Evolutionary conservation across 768 basidiomycete genomes (phyloP).

Genomic region (Myochromella boudieri): DNA sequence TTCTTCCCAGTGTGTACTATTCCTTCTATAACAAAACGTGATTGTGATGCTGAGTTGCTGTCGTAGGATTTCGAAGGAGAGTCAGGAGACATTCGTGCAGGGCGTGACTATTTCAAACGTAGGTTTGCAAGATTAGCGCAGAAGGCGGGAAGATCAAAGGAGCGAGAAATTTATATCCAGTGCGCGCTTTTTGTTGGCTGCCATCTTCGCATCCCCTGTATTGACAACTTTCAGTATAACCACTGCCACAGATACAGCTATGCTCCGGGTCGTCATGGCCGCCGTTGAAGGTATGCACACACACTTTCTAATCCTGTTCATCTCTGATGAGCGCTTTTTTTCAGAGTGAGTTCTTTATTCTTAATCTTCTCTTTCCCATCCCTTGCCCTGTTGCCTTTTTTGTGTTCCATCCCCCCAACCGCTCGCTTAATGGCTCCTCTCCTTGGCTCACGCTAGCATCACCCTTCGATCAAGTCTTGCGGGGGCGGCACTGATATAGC

Average conservation of each 20-base stretch:
- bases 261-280: constrained; percentile 91
- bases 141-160: constrained; percentile 81
- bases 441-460: constrained; percentile 48
- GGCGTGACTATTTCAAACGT: constrained; percentile 87
- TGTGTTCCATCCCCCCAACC: constrained; percentile 19
- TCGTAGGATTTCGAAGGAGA: constrained; percentile 82
- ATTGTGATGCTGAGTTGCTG: background rate
- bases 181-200: no score
- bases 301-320: background rate
- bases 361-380: constrained; percentile 23
- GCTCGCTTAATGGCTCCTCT: constrained; percentile 32
- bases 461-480: constrained; percentile 66
- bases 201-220: no score
- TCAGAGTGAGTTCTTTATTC: constrained; percentile 63
- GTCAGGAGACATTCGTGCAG: constrained; percentile 66
- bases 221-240: constrained; percentile 57
- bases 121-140: constrained; percentile 81
- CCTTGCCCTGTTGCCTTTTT: constrained; percentile 19
- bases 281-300: constrained; percentile 89
- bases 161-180: constrained; percentile 94
- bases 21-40: background rate
- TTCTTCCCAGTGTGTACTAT: constrained; percentile 73
- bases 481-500: constrained; percentile 64
- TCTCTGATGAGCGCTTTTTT: constrained; percentile 8
- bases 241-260: constrained; percentile 86